phyloP scores from a whole-genome alignment of 2,329 filamentous ascomycete genomes.

The Venturia asperata region DNA sequence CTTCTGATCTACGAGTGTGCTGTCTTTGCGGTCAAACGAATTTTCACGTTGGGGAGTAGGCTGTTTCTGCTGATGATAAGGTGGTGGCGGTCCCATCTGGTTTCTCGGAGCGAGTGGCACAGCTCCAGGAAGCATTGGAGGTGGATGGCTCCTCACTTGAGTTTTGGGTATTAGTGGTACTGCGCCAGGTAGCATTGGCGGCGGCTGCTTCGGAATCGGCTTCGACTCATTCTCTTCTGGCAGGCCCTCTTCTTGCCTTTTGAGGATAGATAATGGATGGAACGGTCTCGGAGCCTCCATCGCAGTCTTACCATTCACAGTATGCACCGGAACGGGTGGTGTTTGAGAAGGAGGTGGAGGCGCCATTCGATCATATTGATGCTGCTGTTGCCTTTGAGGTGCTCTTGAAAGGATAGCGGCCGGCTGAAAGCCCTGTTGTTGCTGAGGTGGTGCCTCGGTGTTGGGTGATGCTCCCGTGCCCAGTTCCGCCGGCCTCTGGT shows the following conservation, averaged over 20 bases:
- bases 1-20: constrained; percentile 6
- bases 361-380: neutral
- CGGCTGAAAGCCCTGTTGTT: constrained; percentile 12
- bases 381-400: constrained; percentile 8
- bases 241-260: constrained; percentile 12
- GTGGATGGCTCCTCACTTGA: neutral
- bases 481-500: constrained; percentile 18
- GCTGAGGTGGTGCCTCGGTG: constrained; percentile 6
- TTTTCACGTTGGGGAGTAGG: neutral
- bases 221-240: neutral
- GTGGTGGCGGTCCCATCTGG: neutral
- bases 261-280: constrained; percentile 17
- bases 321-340: constrained; percentile 20
- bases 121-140: neutral
- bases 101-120: neutral
- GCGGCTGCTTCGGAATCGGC: constrained; percentile 1
- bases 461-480: constrained; percentile 3
- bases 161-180: constrained; percentile 6
- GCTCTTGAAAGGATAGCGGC: neutral
- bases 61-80: constrained; percentile 11
- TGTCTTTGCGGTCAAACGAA: constrained; percentile 11
- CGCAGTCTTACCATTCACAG: neutral
- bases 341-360: constrained; percentile 3
- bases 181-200: constrained; percentile 3
- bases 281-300: constrained; percentile 19